These are phyloP conservation scores for Saccharata proteae DNA, from an alignment of 2,329 filamentous ascomycete genomes.

Conservation along the genomic window DNA sequence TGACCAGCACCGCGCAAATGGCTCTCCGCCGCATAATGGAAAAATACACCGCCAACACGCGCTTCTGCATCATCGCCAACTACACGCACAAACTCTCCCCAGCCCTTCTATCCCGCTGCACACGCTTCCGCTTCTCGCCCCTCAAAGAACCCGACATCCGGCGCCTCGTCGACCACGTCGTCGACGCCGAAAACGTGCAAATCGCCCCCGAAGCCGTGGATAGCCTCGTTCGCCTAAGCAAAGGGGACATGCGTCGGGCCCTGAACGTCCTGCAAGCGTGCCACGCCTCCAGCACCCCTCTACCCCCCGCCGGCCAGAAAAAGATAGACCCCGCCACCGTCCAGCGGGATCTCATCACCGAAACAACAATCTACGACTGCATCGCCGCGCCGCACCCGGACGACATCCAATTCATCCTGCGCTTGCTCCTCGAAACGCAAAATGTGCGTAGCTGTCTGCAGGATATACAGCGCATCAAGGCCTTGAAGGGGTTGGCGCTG, in stretches of 20 bases:
- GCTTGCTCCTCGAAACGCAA: constrained; percentile 68
- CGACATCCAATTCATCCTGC: constrained; percentile 73
- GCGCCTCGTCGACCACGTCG: constrained; percentile 74
- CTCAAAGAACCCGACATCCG: constrained; percentile 82
- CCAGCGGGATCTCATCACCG: constrained; percentile 73
- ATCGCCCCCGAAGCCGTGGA: constrained; percentile 73
- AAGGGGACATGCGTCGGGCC: constrained; percentile 90
- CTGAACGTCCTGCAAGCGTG: constrained; percentile 95
- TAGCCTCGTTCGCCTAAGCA: constrained; percentile 74
- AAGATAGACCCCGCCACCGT: constrained; percentile 40
- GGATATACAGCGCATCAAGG: constrained; percentile 81
- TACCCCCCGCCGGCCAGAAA: constrained; percentile 36
- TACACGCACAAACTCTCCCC: constrained; percentile 97
- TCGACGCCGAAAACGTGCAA: constrained; percentile 74
- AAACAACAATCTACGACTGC: constrained; percentile 90
- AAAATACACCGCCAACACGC: constrained; percentile 94
- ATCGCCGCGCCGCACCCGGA: constrained; percentile 89
- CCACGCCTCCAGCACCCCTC: constrained; percentile 70
- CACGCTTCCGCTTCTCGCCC: constrained; percentile 87
- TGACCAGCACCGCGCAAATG: constrained; percentile 99
- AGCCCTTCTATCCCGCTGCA: constrained; percentile 83
- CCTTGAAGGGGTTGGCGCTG: constrained; percentile 71
- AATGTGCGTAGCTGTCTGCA: constrained; percentile 84
- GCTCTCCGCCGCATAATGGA: constrained; percentile 95
- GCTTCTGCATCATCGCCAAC: constrained; percentile 98